Evolutionary conservation across 2,329 filamentous ascomycete genomes (phyloP).

Genomic region (Alternaria incomplexa): DNA sequence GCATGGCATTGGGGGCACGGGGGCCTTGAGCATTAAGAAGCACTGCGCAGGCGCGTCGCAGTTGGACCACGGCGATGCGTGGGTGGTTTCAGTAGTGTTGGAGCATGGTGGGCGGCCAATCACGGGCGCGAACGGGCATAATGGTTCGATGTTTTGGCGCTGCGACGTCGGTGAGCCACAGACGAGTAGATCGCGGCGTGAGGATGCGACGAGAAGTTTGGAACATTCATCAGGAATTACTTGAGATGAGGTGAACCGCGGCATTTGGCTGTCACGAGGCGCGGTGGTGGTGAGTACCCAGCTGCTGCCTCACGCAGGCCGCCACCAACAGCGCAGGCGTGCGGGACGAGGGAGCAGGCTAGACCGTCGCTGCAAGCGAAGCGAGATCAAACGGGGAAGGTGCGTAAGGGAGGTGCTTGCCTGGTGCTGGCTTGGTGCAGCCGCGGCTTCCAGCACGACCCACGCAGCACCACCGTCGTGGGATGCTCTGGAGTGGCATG

Average conservation of each 20-base stretch:
- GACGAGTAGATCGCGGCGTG: slow-evolving; percentile 1
- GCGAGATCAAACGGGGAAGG: slow-evolving; percentile 24
- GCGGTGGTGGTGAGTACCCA: slow-evolving; percentile 11
- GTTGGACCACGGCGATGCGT: slow-evolving; percentile 36
- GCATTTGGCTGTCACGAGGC: neutral
- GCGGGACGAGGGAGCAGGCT: slow-evolving; percentile 12
- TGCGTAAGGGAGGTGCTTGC: slow-evolving; percentile 10
- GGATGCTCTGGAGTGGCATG: neutral
- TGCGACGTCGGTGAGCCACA: slow-evolving; percentile 23
- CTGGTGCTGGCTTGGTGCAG: slow-evolving; percentile 7
- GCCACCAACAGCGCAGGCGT: slow-evolving; percentile 13
- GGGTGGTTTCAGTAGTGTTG: slow-evolving; percentile 44
- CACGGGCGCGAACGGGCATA: slow-evolving; percentile 20
- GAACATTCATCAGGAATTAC: neutral
- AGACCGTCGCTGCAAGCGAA: slow-evolving; percentile 14
- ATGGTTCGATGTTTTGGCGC: slow-evolving; percentile 37
- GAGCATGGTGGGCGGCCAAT: slow-evolving; percentile 39
- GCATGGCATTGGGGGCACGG: slow-evolving; percentile 33
- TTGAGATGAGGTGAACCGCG: neutral
- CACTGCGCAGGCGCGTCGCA: slow-evolving; percentile 41
- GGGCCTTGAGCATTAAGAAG: slow-evolving; percentile 44
- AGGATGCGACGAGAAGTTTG: neutral
- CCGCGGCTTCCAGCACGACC: slow-evolving; percentile 13
- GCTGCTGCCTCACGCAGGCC: slow-evolving; percentile 6
- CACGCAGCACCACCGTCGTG: neutral